Evolutionary conservation across 1,284 basidiomycete genomes (phyloP), one percentile per base, ranked within the genome.

Genomic region (Microbotryum scabiosae): DNA sequence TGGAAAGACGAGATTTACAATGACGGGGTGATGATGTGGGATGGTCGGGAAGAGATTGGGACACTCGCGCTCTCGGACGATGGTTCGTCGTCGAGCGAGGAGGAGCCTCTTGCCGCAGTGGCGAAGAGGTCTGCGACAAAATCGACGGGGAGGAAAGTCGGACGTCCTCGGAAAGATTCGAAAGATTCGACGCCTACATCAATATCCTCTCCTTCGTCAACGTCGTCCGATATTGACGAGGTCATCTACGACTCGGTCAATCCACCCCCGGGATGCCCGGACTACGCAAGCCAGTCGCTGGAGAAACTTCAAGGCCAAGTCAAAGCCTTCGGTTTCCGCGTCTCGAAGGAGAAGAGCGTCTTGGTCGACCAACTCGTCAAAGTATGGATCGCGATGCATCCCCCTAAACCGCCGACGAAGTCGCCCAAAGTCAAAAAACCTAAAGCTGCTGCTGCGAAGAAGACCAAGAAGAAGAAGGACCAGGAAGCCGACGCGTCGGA

Each of bases 361-460:
- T 44, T 67, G 26, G 62, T 63, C 28, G 54, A 57, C 5, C 66
- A 66, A 47, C 47, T 64, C 23, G 23, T 30, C 18, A 36, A 50
- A 21, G 55, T 62, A 12, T 67, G 68, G 68, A 56, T 26, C 21
- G 66, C 62, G 45, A 48, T 61, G 56, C 57, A 65, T 28, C 53
- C 60, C 9, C 21, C 36, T 41, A 12, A 41, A 41, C 36, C 36
- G 16, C 36, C 36, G 5, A 26, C 14, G 41, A 26, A 16, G 54
- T 30, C n/a, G 12, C 47, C n/a, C 44, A 43, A 12, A 55, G 47
- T 41, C 2, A 41, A n/a, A 25, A 51, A 54, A 51, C 18, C 18
- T 12, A 20, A 48, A 23, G 32, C 21, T 9, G 21, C 45, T 49
- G 6, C 36, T 49, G 6, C 26, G 25, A 57, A 23, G 58, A 59